Base-by-base conservation (phyloP, 2,329 filamentous ascomycete species). In the Trichoderma endophyticum region DNA sequence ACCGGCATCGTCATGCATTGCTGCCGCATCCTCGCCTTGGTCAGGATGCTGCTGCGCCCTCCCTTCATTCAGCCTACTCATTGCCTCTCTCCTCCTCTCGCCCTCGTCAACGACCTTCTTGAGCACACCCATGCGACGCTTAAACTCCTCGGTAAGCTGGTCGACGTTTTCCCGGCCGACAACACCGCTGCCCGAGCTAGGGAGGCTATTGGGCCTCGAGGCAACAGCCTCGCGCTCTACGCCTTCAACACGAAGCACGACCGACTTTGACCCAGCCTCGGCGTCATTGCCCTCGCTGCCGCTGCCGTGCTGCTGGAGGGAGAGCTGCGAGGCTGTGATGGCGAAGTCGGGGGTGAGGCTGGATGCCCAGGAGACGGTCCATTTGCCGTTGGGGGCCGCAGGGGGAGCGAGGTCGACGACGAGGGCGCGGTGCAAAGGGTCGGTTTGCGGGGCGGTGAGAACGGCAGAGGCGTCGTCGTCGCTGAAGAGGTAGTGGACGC, bases 401-500 rank as follows among this genome's bases (percentile, higher is more conserved):
- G 72, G 72, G 15, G 83, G 80, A 0, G 81, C 82, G 30, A 91
- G 81, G 76, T 91, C 88, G 8, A 91, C 81, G 34, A 91, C 77
- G 57, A 91, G 78, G 48, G 88, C 82, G 63, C 88, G 84, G 72
- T 85, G 78, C n/a, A 77, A 64, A 15, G 77, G 74, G 73, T 79
- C 77, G 12, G 75, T 72, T 69, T 79, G 88, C 81, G 81, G 90
- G 26, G 69, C 39, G 1, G 92, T 92, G 48, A 97, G 85, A 59
- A 92, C 84, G 28, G 67, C 57, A 61, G 95, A 92, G 2, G 90
- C 88, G 78, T 98, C 94, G 81, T 98, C 96, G 81, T 98, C 95
- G 76, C 89, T 89, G 84, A 99, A 98, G 78, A 98, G 88, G 83
- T 98, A 98, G 83, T 95, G 94, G 1, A 97, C 90, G 68, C 89